Conservation (phyloP, 495 filamentous ascomycete species). For the Massariosphaeria phaeospora region DNA sequence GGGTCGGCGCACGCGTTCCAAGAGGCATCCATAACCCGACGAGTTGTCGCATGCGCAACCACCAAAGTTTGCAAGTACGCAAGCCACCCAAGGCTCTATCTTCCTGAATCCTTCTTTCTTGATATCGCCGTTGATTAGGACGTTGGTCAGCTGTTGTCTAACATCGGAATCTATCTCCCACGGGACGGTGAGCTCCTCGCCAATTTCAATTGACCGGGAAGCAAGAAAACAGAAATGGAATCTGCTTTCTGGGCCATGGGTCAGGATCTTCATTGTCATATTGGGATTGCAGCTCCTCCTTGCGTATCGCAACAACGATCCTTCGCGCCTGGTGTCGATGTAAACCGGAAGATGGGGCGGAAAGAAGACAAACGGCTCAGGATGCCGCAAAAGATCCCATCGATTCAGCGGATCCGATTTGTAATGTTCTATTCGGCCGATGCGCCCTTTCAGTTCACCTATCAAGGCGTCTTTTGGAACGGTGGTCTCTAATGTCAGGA, state of each 20-base stretch:
- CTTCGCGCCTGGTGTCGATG: constrained; percentile 83
- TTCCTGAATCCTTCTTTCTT: constrained; percentile 41
- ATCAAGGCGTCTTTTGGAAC: constrained; percentile 65
- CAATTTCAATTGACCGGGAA: constrained; percentile 61
- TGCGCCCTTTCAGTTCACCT: constrained; percentile 80
- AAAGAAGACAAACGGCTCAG: constrained; percentile 53
- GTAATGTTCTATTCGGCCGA: constrained; percentile 75
- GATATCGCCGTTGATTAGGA: constrained; percentile 43
- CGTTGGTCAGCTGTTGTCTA: constrained; percentile 40
- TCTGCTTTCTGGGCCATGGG: constrained; percentile 54
- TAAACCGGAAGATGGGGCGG: constrained; percentile 57
- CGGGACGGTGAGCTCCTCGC: constrained; percentile 59
- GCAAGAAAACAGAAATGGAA: constrained; percentile 89
- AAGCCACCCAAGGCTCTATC: constrained; percentile 60
- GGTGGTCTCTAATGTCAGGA: constrained; percentile 58
- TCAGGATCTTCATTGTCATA: constrained; percentile 72
- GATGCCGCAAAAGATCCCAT: constrained; percentile 70
- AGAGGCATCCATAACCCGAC: constrained; percentile 50
- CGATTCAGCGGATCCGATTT: constrained; percentile 65
- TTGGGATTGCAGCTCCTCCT: constrained; percentile 88
- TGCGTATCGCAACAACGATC: constrained; percentile 75
- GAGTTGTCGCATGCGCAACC: constrained; percentile 72
- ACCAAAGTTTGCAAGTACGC: constrained; percentile 76
- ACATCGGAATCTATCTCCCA: constrained; percentile 59
- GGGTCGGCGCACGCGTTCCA: constrained; percentile 69